A percentile compares a stretch with the other conserved stretches of the same genome.
These are phyloP conservation scores for Sicyos edulis DNA, from an alignment of 306 rosid genomes.

Conservation along the genomic window DNA sequence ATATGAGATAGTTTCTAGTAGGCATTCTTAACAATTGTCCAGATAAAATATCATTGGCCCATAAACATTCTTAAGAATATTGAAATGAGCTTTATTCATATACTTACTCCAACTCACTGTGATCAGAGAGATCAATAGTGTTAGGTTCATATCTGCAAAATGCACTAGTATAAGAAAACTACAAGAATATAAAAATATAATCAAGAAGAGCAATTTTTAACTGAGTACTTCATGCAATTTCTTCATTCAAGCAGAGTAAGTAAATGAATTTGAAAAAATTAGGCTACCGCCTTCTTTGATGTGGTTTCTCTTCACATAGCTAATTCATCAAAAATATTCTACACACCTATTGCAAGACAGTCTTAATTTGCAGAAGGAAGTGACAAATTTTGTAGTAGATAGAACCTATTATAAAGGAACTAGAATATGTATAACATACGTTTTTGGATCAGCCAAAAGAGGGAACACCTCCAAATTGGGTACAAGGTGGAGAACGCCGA, in stretches of 20 bases:
- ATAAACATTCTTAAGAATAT: background rate
- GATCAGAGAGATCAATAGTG: constrained; percentile 88
- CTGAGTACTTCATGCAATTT: background rate
- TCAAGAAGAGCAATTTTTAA: background rate
- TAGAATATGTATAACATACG: constrained; percentile 34
- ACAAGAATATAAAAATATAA: constrained; percentile 5
- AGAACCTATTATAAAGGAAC: background rate
- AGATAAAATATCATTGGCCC: background rate
- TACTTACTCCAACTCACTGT: constrained; percentile 79
- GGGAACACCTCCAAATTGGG: constrained; percentile 98
- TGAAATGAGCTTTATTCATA: background rate
- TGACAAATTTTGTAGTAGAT: background rate
- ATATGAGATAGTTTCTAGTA: background rate
- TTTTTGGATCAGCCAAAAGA: constrained; percentile 68
- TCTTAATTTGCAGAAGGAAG: background rate
- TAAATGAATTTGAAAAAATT: background rate
- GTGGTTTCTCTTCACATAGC: background rate
- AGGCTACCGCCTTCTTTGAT: background rate
- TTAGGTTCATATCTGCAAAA: constrained; percentile 87
- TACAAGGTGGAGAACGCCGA: constrained; percentile 91
- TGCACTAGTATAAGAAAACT: constrained; percentile 19
- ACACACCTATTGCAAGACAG: background rate
- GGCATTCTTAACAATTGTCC: background rate
- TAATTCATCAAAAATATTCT: background rate
- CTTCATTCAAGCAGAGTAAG: background rate